Base-by-base conservation (phyloP, 2,329 filamentous ascomycete species). In the Fusarium palustre region DNA sequence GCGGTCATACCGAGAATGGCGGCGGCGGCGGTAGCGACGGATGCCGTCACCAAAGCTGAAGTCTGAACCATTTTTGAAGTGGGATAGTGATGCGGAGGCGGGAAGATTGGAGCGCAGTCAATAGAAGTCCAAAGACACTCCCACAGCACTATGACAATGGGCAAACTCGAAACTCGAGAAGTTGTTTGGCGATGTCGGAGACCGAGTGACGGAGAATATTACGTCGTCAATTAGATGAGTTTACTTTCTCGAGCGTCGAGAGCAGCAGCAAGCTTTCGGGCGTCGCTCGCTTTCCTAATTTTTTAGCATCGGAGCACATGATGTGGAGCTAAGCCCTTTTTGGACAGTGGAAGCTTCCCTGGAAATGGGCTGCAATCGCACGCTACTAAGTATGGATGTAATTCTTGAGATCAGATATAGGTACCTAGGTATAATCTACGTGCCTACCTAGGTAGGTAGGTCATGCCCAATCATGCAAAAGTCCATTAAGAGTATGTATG, bases 21-120 rank as follows among this genome's bases (percentile, higher is more conserved):
- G 54, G 87, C 87, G 59, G 87, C 87, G 70, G 86, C 80, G 50
- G 87, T 88, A 76, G 87, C 87, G 76, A 88, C 84, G 59, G 87
- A 87, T 78, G 87, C 86, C 77, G 87, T 88, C 79, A 87, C 84
- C 77, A 89, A 76, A 70, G 84, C 87, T 68, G 81, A 83, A 66
- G 84, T 80, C 78, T 86, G 84, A 68, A 86, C 80, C 81, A 83
- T 83, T 68, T 69, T 74, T 39, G 34, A 50, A 65, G 66, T 60
- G 42, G 60, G 61, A 53, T 59, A 62, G 59, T 65, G 54, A 36
- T 64, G 54, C 46, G 59, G 61, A 64, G 59, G 43, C 24, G 56
- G 48, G 48, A 20, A 47, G 47, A 30, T 65, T 48, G 41, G 62
- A 54, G 55, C 48, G 46, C 39, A 64, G 55, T 45, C 56, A 46